Evolutionary conservation across 2,329 filamentous ascomycete species (phyloP).

Genomic region (Chaetomiaceae sp.): DNA sequence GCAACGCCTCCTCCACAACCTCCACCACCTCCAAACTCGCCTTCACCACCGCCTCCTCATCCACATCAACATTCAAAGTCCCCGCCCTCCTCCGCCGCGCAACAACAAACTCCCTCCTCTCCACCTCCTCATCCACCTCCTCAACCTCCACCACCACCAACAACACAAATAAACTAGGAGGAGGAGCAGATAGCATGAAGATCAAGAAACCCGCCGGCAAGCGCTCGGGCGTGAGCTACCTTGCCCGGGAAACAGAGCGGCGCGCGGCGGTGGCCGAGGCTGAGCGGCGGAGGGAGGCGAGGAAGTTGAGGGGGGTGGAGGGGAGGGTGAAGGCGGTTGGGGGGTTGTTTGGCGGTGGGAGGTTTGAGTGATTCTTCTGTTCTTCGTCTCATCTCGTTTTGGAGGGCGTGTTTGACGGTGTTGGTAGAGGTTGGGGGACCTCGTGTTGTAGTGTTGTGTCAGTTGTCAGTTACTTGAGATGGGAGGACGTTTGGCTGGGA

Average conservation of each 20-base stretch:
- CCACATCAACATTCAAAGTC: slow-evolving; percentile 54
- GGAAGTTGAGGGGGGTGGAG: slow-evolving; percentile 54
- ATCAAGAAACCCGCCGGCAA: slow-evolving; percentile 58
- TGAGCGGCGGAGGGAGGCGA: slow-evolving; percentile 55
- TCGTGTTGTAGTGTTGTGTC: no score
- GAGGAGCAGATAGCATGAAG: slow-evolving; percentile 42
- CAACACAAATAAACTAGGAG: slow-evolving; percentile 14
- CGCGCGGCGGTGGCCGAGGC: slow-evolving; percentile 51
- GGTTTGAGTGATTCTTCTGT: slow-evolving; percentile 39
- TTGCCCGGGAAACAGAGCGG: slow-evolving; percentile 56
- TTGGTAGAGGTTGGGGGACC: not conserved
- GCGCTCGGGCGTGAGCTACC: slow-evolving; percentile 57
- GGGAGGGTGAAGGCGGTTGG: slow-evolving; percentile 53
- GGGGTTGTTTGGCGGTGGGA: slow-evolving; percentile 54
- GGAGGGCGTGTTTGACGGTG: no score
- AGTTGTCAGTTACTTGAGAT: no score
- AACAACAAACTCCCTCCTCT: slow-evolving; percentile 59
- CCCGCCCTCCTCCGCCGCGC: slow-evolving; percentile 69
- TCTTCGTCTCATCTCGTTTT: no score
- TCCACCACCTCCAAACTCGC: slow-evolving; percentile 27
- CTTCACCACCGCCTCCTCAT: slow-evolving; percentile 33
- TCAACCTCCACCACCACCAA: slow-evolving; percentile 32
- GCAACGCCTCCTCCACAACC: slow-evolving; percentile 37
- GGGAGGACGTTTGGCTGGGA: no score
- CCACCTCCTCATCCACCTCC: slow-evolving; percentile 31